Conservation (phyloP, 1,284 basidiomycete species). For the Ustilago vetiveriae region DNA sequence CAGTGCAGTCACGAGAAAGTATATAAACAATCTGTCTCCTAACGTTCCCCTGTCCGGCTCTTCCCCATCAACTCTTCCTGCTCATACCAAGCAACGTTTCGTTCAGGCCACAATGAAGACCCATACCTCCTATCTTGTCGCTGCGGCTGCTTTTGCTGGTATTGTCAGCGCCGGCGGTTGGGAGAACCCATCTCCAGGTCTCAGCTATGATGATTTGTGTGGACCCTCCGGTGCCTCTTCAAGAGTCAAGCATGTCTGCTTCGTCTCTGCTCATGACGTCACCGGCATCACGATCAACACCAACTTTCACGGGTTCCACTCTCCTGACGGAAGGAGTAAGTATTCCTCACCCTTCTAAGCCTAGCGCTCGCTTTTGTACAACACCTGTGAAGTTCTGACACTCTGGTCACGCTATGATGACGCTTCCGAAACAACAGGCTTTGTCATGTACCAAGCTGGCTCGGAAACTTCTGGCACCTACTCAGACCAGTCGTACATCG, state of each 20-base stretch:
- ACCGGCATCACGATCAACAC: background rate
- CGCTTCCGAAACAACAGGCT: no score
- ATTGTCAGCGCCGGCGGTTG: background rate
- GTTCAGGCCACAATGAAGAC: conserved; percentile 1
- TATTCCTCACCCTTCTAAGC: background rate
- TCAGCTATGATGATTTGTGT: background rate
- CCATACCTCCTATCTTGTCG: background rate
- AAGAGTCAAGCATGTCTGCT: background rate
- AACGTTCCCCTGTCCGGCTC: no score
- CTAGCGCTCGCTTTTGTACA: background rate
- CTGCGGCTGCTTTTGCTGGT: background rate
- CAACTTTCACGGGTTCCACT: background rate
- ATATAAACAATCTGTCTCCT: no score
- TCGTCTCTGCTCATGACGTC: background rate
- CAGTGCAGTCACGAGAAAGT: no score
- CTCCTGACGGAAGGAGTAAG: background rate
- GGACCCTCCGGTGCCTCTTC: background rate
- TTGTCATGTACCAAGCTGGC: background rate
- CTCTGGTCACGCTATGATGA: no score
- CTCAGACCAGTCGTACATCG: background rate
- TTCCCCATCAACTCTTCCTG: no score
- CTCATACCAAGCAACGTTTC: no score
- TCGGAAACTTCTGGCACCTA: background rate
- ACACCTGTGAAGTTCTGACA: no score
- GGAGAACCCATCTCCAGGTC: background rate